Evolutionary conservation across 345 rosid species (phyloP).

Genomic region (Populus deltoides): DNA sequence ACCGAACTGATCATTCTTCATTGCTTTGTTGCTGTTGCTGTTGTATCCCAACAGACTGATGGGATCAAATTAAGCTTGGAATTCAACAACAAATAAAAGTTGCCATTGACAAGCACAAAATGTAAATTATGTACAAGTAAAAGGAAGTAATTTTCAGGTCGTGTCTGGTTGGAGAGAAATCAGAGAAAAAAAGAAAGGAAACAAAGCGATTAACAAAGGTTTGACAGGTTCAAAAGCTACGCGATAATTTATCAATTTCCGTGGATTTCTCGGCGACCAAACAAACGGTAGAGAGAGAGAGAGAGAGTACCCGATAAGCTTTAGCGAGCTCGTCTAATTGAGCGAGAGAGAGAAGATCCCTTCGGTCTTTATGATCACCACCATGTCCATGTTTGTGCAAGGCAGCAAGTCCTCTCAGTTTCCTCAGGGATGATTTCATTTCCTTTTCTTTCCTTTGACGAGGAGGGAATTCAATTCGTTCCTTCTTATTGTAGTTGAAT

Average conservation of each 20-base stretch:
- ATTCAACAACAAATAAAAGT: not conserved
- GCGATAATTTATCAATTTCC: no score
- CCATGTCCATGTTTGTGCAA: conserved; percentile 43
- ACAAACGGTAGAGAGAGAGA: not conserved
- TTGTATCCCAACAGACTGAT: not conserved
- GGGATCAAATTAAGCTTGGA: not conserved
- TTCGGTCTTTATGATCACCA: conserved; percentile 37
- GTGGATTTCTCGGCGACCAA: not conserved
- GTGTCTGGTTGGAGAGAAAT: not conserved
- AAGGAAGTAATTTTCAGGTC: not conserved
- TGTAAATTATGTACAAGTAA: not conserved
- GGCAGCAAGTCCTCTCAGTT: conserved; percentile 54
- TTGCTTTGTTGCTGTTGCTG: not conserved
- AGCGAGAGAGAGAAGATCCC: conserved; percentile 46
- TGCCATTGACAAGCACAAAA: not conserved
- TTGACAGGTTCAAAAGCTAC: not conserved
- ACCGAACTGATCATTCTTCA: not conserved
- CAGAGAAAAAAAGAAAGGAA: not conserved
- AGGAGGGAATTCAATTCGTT: not conserved
- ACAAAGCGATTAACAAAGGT: not conserved
- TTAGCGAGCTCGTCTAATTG: conserved; percentile 68
- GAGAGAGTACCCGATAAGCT: conserved; percentile 61
- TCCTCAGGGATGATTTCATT: conserved; percentile 74
- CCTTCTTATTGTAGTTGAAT: not conserved
- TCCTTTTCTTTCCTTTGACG: conserved; percentile 5